Evolutionary conservation across 148 eudicot species (phyloP), one percentile per base, ranked within the genome.

Genomic region (Limonium bicolor): DNA sequence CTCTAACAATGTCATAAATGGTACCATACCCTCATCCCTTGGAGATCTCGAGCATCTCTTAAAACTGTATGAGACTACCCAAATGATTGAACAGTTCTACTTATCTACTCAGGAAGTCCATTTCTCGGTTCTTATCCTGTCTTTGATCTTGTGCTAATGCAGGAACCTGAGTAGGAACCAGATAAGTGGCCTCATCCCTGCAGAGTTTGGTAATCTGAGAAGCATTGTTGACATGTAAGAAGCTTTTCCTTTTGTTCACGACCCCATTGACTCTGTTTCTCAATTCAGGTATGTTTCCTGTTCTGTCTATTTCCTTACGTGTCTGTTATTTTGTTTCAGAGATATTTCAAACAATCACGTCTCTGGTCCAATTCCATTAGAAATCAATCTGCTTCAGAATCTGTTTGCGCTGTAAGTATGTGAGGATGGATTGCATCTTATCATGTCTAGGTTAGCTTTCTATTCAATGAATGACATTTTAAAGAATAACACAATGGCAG

Each of bases 41-140:
- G 99, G 99, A 20, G 99, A 92, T 57, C 61, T 92, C 76, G 95
- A 92, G 62, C 99, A 92, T 85, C 90, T 92, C 48, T 65, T 92
- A 35, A 85, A 85, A 62, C 68, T 92, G 99, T 85, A 70, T 55
- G 88, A 32, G 41, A 8, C 11, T 1, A 10, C 25, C 18, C 36
- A 6, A 42, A 51, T 16, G 6, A n/a, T n/a, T n/a, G n/a, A n/a
- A n/a, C n/a, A n/a, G n/a, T n/a, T n/a, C n/a, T n/a, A n/a, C n/a
- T n/a, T n/a, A n/a, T n/a, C n/a, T n/a, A n/a, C n/a, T n/a, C n/a
- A n/a, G n/a, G n/a, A n/a, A n/a, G n/a, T n/a, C n/a, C n/a, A n/a
- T n/a, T n/a, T n/a, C n/a, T n/a, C n/a, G n/a, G n/a, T n/a, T n/a
- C n/a, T n/a, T n/a, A n/a, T n/a, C n/a, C n/a, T n/a, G n/a, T n/a